Evolutionary conservation across 345 rosid genomes (phyloP).

Genomic region (Euphorbia peplus): DNA sequence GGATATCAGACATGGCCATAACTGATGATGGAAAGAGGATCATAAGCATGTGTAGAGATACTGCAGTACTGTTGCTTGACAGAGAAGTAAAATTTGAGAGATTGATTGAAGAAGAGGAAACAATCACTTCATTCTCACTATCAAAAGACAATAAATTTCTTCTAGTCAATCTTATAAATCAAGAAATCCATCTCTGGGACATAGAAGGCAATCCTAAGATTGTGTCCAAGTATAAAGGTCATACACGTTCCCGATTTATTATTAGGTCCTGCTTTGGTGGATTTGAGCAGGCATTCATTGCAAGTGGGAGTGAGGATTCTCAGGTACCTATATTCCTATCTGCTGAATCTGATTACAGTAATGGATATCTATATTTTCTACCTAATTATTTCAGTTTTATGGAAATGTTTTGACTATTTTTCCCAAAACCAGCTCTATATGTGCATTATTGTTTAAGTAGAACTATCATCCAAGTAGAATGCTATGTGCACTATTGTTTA

Average conservation of each 20-base stretch:
- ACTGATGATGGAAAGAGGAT: constrained; percentile 50
- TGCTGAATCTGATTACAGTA: not conserved
- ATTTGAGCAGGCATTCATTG: constrained; percentile 56
- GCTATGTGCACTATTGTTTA: not conserved
- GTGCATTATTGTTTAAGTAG: not conserved
- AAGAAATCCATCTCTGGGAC: constrained; percentile 66
- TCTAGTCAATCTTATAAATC: constrained; percentile 57
- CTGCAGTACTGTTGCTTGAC: constrained; percentile 44
- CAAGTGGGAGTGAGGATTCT: constrained; percentile 76
- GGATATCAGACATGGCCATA: constrained; percentile 55
- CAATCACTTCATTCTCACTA: constrained; percentile 58
- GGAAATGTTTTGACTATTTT: not conserved
- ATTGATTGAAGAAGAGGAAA: constrained; percentile 46
- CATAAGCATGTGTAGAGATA: constrained; percentile 48
- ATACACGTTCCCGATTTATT: constrained; percentile 48
- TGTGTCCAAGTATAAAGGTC: constrained; percentile 41
- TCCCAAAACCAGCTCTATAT: not conserved
- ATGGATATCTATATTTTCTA: not conserved
- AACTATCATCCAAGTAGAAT: not conserved
- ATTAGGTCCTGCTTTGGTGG: constrained; percentile 77
- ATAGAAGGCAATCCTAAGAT: constrained; percentile 45
- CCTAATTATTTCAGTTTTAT: not conserved
- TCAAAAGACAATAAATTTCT: constrained; percentile 51
- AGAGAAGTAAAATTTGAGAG: constrained; percentile 46
- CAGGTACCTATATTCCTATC: constrained; percentile 34